Percentiles rank a stretch among this genome's conserved stretches.
These are phyloP conservation scores for Corylus americana DNA, from an alignment of 306 rosid species.

Conservation along the genomic window DNA sequence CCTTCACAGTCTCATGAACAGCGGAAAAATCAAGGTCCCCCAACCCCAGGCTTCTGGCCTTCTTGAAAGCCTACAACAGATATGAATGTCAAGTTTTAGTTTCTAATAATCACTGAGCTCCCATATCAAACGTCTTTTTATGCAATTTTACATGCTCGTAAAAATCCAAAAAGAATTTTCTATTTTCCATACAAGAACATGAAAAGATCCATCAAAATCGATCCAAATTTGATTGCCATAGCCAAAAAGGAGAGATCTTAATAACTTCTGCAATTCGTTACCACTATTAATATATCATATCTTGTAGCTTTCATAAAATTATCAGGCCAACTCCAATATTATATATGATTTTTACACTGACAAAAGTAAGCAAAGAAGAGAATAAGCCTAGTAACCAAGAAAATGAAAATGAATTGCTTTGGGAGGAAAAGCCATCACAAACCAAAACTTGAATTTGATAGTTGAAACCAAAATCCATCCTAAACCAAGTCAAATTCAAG, in stretches of 20 bases:
- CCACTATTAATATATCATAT: neutral
- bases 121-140: neutral
- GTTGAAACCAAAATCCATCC: neutral
- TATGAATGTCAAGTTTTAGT: conserved; percentile 5
- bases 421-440: neutral
- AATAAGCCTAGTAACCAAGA: too few relatives aligned
- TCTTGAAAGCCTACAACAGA: conserved; percentile 70
- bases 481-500: neutral
- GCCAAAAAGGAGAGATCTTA: neutral
- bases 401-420: too few relatives aligned
- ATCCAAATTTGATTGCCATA: neutral
- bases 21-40: conserved; percentile 86
- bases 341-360: too few relatives aligned
- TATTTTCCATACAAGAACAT: neutral
- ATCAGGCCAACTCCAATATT: conserved; percentile 2
- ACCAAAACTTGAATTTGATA: neutral
- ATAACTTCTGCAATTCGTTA: neutral
- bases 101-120: neutral
- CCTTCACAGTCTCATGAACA: conserved; percentile 59
- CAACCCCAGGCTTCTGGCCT: conserved; percentile 75
- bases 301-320: neutral
- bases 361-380: too few relatives aligned
- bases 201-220: neutral
- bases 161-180: neutral
- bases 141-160: neutral